Evolutionary conservation across 495 filamentous ascomycete species (phyloP), one percentile per base, ranked within the genome.

Genomic region (Xylaria cubensis): DNA sequence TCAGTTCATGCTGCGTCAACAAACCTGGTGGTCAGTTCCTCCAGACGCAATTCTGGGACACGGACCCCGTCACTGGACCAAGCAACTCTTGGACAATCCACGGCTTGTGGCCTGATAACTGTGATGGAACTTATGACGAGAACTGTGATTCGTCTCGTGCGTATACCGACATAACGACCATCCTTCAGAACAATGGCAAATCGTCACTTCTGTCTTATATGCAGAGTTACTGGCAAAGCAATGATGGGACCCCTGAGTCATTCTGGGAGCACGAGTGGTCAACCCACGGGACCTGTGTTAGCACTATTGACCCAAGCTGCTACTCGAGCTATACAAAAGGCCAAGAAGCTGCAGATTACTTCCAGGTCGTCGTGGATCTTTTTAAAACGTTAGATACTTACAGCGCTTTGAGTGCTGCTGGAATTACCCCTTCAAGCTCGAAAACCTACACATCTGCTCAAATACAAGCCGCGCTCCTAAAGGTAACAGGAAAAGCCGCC

Each of bases 31-130:
- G 93, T 3, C 88, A 91, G 69, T 80, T 95, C 58, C 84, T 95
- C 39, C 88, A 89, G 80, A 94, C 93, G 0, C 93, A 95, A 70
- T 95, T 97, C 82, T 97, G 93, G 93, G 93, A 97, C 76, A 88
- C 87, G 0, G 81, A 86, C 73, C 93, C 92, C 34, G 81, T 88
- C 3, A 86, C 90, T 19, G 93, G 93, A 6, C 93, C 92, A 10
- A 84, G 82, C 24, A 87, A 94, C 74, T 89, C 87, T 26, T 97
- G 93, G 93, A 94, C 93, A 10, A 87, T 97, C 50, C 93, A 97
- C 77, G 93, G 93, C 10, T 84, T 97, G 13, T 95, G 93, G 82
- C 93, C 92, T 3, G 92, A 95, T 79, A 87, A 91, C 76, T 95
- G 93, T 77, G 90, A 93, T 73, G 93, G 93, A 68, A 90, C 87